Base-by-base conservation (phyloP, 2,329 filamentous ascomycete species). In the Alternaria infectoria region DNA sequence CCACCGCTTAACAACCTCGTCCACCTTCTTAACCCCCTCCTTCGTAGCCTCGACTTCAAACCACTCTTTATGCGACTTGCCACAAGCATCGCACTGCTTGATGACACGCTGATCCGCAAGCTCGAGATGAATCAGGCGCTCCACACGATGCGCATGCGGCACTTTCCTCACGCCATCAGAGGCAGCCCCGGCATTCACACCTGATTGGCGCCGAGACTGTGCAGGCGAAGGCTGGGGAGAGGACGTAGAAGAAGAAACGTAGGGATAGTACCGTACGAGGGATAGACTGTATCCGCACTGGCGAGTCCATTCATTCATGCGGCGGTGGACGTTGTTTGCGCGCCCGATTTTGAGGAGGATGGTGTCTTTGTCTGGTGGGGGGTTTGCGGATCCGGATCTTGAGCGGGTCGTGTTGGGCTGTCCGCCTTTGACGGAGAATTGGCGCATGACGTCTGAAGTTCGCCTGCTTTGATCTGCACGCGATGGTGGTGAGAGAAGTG, bases 251-350 rank as follows among this genome's bases (percentile, higher is more conserved):
- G 54, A 49, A 40, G 71, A 71, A 1, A 91, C 81, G 78, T 98
- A 94, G 0, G 96, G 96, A 75, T 99, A 99, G 81, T 91, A 98
- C 7, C 96, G 89, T 54, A 98, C 89, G 57, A 99, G 86, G 23
- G 93, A 93, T 26, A 97, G 85, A 66, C 93, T 89, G 77, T 97
- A 93, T 1, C 93, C 93, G 79, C 96, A 99, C 81, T 99, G 96
- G 25, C 91, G 89, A 56, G 90, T 90, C 96, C 96, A 98, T 80
- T 98, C 92, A 74, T 94, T 93, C 82, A 99, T 87, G 13, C 96
- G 88, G 6, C 94, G 88, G 75, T 97, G 93, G 4, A 99, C 94
- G 74, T 99, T 99, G 69, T 88, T 86, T 9, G 89, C 86, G 21
- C 89, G 84, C 8, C 89, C 89, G 47, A 90, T 90, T 66, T 91